phyloP scores from a whole-genome alignment of 83 land plant genomes.

The Thuja plicata region DNA sequence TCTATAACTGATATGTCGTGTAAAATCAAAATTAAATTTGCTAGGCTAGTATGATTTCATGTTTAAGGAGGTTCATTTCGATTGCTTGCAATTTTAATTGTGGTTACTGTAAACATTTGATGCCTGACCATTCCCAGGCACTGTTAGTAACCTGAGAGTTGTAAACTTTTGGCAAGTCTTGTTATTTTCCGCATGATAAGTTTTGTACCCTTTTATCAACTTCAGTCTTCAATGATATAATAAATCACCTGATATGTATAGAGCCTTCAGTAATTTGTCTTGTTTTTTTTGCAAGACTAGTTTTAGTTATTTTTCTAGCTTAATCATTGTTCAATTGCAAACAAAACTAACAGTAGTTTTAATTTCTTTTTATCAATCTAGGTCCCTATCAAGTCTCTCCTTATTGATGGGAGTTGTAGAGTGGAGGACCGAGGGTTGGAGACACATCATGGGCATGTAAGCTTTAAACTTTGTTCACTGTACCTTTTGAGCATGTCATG shows the following conservation, averaged over 20 bases:
- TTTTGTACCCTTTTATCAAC: neutral
- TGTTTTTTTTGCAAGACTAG: neutral
- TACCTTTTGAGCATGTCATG: neutral
- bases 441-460: constrained; percentile 86
- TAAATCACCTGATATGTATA: neutral
- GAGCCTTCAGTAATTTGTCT: neutral
- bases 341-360: neutral
- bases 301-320: neutral
- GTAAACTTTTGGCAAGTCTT: neutral
- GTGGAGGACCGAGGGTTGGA: constrained; percentile 92
- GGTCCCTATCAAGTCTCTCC: constrained; percentile 81
- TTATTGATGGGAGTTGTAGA: constrained; percentile 82
- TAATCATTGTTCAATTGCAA: neutral
- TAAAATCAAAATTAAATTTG: neutral
- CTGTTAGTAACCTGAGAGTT: neutral
- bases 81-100: neutral
- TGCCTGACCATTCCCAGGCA: neutral
- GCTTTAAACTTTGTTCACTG: constrained; percentile 17
- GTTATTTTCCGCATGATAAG: no score
- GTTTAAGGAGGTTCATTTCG: neutral
- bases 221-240: neutral
- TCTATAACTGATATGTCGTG: neutral
- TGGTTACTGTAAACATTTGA: neutral
- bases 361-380: constrained; percentile 20
- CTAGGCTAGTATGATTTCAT: neutral